Base-by-base conservation (phyloP, 768 basidiomycete species). In the Xerocomellus amylosporus region DNA sequence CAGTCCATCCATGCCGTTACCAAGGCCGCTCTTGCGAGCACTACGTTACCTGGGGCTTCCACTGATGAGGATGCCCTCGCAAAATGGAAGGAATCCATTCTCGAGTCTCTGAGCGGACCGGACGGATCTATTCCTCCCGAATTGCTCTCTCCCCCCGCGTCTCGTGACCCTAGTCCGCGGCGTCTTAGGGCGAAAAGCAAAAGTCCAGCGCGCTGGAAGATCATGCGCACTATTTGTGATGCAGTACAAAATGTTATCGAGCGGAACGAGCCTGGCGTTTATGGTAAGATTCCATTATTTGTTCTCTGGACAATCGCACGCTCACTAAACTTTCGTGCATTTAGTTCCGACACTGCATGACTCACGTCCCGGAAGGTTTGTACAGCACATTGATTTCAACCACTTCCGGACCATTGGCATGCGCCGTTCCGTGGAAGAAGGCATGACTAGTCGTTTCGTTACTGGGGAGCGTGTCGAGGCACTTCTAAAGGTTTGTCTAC, bases 321-420 rank as follows among this genome's bases (percentile, higher is more conserved):
- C 48, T 51, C 34, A 59, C 22, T 55, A 41, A 56, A 6, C 24
- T 17, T 10, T 12, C 8, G 19, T 53, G 38, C 10, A 28, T 41
- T 4, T 59, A 90, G 88, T 91, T 40, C 88, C 88, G 37, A 78
- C 78, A 3, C 77, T 86, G 19, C 74, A 81, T 56, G 89, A 90
- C 67, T 81, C 88, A 50, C 79, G 85, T 51, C 85, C 90, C 30
- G 87, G 89, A 49, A 82, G 89, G 55, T 89, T 88, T 65, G 86
- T 97, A 34, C 86, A 83, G 37, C 88, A 93, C 70, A 74, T 99
- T 14, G 92, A 93, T 66, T 99, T 99, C 66, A 95, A 93, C 63
- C 93, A 96, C 68, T 99, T 99, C 77, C 85, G 95, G 26, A 96
- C 97, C 24, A 93, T 96, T 52, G 96, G 96, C 0, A 94, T 98